Evolutionary conservation across 176 grass and related monocot genomes (phyloP).

Genomic region (Cymbopogon citratus): DNA sequence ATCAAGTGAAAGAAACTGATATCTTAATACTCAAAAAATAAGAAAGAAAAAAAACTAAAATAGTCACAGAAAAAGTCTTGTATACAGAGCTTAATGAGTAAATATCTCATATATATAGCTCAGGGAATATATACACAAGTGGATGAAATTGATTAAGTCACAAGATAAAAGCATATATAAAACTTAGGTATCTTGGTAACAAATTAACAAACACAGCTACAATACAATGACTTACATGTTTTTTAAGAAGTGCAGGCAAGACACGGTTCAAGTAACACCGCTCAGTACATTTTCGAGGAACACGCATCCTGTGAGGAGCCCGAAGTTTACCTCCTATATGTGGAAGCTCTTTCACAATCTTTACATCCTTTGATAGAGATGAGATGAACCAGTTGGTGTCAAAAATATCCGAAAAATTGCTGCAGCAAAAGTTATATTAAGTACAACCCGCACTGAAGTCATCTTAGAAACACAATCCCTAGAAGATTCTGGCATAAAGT

Average conservation of each 20-base stretch:
- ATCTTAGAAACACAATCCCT: constrained; percentile 11
- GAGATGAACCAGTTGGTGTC: constrained; percentile 75
- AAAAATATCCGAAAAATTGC: constrained; percentile 87
- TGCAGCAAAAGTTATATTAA: constrained; percentile 51
- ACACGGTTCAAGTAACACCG: constrained; percentile 89
- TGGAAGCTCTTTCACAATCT: constrained; percentile 79
- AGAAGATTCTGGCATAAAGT: constrained; percentile 23
- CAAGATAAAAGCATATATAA: not conserved
- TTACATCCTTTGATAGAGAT: constrained; percentile 77
- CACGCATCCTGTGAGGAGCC: constrained; percentile 77
- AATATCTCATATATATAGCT: not conserved
- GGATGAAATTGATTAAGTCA: not conserved
- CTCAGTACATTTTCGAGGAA: constrained; percentile 82
- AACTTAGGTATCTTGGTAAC: constrained; percentile 17
- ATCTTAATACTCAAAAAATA: constrained; percentile 10
- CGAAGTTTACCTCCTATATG: constrained; percentile 47
- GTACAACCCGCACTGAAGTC: constrained; percentile 18
- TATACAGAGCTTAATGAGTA: not conserved
- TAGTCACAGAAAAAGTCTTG: not conserved
- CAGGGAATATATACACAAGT: not conserved
- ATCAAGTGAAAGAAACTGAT: constrained; percentile 28
- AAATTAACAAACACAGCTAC: constrained; percentile 21
- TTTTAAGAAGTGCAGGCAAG: constrained; percentile 86
- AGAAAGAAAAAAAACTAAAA: not conserved
- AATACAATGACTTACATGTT: constrained; percentile 64